phyloP scores from a whole-genome alignment of 1,284 basidiomycete genomes.

The Prillingera fragicola region DNA sequence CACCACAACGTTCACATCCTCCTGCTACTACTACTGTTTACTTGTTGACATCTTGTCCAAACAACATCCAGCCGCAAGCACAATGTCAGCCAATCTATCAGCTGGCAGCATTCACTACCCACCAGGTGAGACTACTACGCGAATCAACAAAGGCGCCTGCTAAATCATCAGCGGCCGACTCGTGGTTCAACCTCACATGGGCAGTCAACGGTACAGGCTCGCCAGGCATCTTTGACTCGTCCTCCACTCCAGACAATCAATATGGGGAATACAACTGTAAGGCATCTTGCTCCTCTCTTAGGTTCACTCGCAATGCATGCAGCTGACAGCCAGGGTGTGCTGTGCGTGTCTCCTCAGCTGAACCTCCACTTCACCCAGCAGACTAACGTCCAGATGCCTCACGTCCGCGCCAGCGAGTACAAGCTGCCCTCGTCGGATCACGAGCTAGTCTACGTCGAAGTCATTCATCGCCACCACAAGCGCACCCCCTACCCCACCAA shows the following conservation, averaged over 20 bases:
- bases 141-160: neutral
- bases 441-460: slow-evolving; percentile 34
- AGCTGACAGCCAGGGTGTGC: slow-evolving; percentile 11
- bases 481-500: slow-evolving; percentile 42
- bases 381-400: slow-evolving; percentile 27
- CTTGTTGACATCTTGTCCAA: no score
- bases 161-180: slow-evolving; percentile 8
- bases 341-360: slow-evolving; percentile 6
- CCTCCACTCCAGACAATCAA: slow-evolving; percentile 18
- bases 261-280: slow-evolving; percentile 39
- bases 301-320: no score
- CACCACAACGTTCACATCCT: no score
- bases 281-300: neutral
- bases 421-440: slow-evolving; percentile 16
- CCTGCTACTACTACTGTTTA: no score
- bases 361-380: slow-evolving; percentile 1
- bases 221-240: slow-evolving; percentile 31
- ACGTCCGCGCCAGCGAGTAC: slow-evolving; percentile 29
- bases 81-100: no score
- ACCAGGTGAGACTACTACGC: no score
- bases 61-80: no score
- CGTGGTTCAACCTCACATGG: slow-evolving; percentile 17
- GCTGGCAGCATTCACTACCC: no score
- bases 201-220: slow-evolving; percentile 26
- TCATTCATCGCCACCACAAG: slow-evolving; percentile 43